phyloP scores from a whole-genome alignment of 805 yeast species.

The Kodamaea sagamina region DNA sequence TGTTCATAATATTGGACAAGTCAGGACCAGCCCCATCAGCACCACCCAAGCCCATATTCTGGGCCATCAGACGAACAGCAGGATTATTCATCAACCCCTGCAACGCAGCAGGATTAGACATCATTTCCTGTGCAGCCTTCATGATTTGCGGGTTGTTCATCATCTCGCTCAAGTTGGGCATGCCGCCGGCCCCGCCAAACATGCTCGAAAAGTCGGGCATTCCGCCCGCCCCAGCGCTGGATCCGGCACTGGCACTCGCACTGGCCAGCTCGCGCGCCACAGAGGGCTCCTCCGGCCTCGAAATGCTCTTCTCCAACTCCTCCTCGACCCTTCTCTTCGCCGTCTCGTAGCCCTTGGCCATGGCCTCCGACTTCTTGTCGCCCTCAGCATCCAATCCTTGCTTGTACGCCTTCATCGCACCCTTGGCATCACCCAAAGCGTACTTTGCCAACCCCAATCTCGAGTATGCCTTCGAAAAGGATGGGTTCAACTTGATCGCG shows the following conservation, averaged over 20 bases:
- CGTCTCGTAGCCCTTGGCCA: constrained; percentile 91
- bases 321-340: constrained; percentile 87
- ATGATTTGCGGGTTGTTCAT: constrained; percentile 89
- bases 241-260: constrained; percentile 39
- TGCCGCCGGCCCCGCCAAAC: constrained; percentile 69
- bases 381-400: constrained; percentile 88
- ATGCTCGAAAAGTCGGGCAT: constrained; percentile 75
- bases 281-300: constrained; percentile 26
- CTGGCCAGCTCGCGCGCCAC: constrained; percentile 14
- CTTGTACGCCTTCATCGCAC: constrained; percentile 87
- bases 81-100: constrained; percentile 78
- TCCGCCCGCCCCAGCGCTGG: constrained; percentile 52
- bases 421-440: constrained; percentile 92
- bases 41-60: constrained; percentile 68
- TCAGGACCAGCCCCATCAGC: constrained; percentile 52
- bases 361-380: constrained; percentile 77
- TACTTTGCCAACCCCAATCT: constrained; percentile 92
- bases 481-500: constrained; percentile 77
- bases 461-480: constrained; percentile 89
- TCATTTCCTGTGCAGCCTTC: constrained; percentile 85
- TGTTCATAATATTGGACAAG: constrained; percentile 71
- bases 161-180: constrained; percentile 66
- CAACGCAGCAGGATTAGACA: constrained; percentile 82
- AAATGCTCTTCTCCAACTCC: constrained; percentile 51
- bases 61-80: constrained; percentile 80